Base-by-base conservation (phyloP, 106 monocot genomes). In the Amphibolis antarctica region DNA sequence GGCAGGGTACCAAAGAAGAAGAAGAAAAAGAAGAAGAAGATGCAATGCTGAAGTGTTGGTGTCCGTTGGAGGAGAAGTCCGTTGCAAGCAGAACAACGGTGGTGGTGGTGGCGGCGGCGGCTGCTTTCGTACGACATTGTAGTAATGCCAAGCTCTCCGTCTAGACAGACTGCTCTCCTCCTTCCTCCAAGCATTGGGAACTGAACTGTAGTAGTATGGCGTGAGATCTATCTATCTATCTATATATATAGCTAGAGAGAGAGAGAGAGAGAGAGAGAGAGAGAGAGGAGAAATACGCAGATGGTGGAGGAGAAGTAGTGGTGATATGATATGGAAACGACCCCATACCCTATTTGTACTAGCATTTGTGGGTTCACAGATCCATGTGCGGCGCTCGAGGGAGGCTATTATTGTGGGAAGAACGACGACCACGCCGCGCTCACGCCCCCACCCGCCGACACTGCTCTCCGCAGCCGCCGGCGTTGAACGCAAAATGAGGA, bases 1-100 rank as follows among this genome's bases (percentile, higher is more conserved):
- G 44, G 28, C 17, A 46, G 15, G 9, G 31, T 60, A 48, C 29
- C 47, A 23, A 27, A 28, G 55, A 57, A 46, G 30, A 65, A 55
- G 56, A 65, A 50, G 23, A 63, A 47, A 1, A 18, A 26, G 36
- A 30, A 66, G 53, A 19, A 17, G 63, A 65, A 18, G 17, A 17
- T 28, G 65, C 64, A 66, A 19, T 19, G 57, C 6, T 26, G 57
- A 14, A 27, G 17, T 28, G 6, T 57, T 57, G 29, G 23, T 15
- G 22, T 10, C 22, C 23, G 19, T 24, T n/a, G 24, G 11, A 27
- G 25, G 17, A 58, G 12, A 58, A 23, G 24, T n/a, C n/a, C n/a
- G n/a, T 30, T 28, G 28, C 0, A 49, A 49, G 27, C 58, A 58
- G 29, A 27, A n/a, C 27, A 12, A 28, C 26, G 29, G 0, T 30